Evolutionary conservation across 768 basidiomycete species (phyloP).

Genomic region (Hericium rajendrae): DNA sequence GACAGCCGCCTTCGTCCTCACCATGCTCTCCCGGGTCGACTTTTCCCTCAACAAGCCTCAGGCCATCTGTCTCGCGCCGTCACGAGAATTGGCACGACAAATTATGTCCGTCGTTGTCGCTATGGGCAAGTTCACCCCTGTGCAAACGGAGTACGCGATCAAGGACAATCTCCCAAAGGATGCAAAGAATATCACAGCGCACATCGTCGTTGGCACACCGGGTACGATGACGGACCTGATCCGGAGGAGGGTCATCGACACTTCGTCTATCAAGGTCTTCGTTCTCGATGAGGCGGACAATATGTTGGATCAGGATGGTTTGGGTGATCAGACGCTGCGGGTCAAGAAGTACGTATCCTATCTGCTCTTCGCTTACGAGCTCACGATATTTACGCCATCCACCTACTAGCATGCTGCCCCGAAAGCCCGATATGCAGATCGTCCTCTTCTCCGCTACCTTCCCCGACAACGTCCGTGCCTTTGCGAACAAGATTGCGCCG

Average conservation of each 20-base stretch:
- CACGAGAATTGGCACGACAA: constrained; percentile 92
- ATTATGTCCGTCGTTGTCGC: constrained; percentile 91
- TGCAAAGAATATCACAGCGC: constrained; percentile 66
- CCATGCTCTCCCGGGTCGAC: constrained; percentile 93
- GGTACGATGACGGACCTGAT: constrained; percentile 91
- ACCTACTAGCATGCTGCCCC: constrained; percentile 45
- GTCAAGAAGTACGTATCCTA: constrained; percentile 74
- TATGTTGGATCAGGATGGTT: constrained; percentile 91
- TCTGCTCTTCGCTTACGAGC: neutral
- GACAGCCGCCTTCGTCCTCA: constrained; percentile 95
- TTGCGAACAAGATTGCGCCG: constrained; percentile 89
- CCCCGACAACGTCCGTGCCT: constrained; percentile 85
- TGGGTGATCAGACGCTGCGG: constrained; percentile 87
- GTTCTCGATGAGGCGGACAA: constrained; percentile 98
- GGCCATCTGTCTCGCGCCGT: constrained; percentile 97
- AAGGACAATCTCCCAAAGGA: constrained; percentile 70
- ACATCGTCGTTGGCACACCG: constrained; percentile 92
- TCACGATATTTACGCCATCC: neutral
- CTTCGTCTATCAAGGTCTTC: constrained; percentile 77
- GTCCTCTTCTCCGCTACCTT: constrained; percentile 98
- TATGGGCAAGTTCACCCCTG: constrained; percentile 91
- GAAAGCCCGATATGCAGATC: constrained; percentile 54
- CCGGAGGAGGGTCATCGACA: constrained; percentile 67
- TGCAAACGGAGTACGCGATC: constrained; percentile 94
- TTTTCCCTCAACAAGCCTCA: constrained; percentile 77